phyloP scores from a whole-genome alignment of 2,329 filamentous ascomycete species.

The Colletotrichum sublineola region DNA sequence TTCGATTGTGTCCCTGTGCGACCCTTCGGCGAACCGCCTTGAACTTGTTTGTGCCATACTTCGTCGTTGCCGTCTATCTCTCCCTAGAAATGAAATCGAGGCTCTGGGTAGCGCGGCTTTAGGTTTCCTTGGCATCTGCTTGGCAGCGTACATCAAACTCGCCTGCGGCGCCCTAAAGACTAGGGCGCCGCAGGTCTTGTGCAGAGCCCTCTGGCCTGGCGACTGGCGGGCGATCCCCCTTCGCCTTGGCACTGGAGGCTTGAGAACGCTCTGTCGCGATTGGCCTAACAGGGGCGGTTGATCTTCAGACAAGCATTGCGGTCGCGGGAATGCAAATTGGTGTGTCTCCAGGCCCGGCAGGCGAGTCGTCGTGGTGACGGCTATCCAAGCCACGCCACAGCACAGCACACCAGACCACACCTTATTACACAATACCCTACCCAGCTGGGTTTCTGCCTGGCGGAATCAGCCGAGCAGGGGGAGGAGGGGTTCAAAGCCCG shows the following conservation, averaged over 20 bases:
- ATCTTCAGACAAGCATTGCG: conserved; percentile 34
- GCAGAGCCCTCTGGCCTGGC: conserved; percentile 5
- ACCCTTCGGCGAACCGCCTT: no score
- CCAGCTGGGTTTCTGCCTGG: not conserved
- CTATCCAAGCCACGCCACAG: not conserved
- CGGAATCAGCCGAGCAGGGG: conserved; percentile 15
- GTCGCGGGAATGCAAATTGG: conserved; percentile 34
- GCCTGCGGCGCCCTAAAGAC: conserved; percentile 27
- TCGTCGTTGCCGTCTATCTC: no score
- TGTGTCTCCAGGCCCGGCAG: not conserved
- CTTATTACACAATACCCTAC: not conserved
- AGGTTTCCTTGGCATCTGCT: conserved; percentile 25
- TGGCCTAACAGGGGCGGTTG: conserved; percentile 22
- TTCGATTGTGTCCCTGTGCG: no score
- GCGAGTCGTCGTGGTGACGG: conserved; percentile 6
- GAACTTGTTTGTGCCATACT: no score
- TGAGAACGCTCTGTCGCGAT: conserved; percentile 19
- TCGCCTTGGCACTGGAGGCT: not conserved
- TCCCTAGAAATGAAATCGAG: not conserved
- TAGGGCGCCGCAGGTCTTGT: conserved; percentile 20
- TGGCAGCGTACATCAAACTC: conserved; percentile 39
- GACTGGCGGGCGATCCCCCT: not conserved
- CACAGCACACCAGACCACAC: not conserved
- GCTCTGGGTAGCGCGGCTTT: conserved; percentile 8
- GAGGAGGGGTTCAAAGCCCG: not conserved